A percentile compares a stretch with the other conserved stretches of the same genome.
Evolutionary conservation across 2,329 filamentous ascomycete genomes (phyloP).

Genomic region (Chrysoporthe puriensis): DNA sequence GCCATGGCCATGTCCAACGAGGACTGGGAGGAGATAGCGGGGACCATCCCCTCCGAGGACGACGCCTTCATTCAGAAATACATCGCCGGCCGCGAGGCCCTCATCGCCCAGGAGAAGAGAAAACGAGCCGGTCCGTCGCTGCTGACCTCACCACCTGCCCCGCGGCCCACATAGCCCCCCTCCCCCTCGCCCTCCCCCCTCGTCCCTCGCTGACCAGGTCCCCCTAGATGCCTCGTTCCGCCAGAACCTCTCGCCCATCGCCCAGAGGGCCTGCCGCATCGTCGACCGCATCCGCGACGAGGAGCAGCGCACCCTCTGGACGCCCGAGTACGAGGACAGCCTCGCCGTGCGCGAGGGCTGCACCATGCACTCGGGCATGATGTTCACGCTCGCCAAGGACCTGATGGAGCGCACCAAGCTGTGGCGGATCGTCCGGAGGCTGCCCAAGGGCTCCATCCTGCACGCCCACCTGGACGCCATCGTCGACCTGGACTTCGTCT

Average conservation of each 20-base stretch:
- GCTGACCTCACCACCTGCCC: background rate
- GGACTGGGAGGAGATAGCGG: slow-evolving; percentile 61
- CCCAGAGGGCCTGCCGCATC: slow-evolving; percentile 76
- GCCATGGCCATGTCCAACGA: slow-evolving; percentile 53
- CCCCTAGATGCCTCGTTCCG: slow-evolving; percentile 66
- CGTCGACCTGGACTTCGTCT: slow-evolving; percentile 82
- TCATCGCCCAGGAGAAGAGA: slow-evolving; percentile 81
- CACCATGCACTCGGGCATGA: slow-evolving; percentile 84
- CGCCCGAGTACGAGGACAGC: slow-evolving; percentile 69
- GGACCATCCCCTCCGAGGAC: slow-evolving; percentile 58
- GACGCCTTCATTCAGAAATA: slow-evolving; percentile 87
- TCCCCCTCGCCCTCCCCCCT: background rate
- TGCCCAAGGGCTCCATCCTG: slow-evolving; percentile 87
- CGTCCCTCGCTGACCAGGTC: background rate
- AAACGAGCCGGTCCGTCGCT: slow-evolving; percentile 64
- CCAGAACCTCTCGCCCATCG: slow-evolving; percentile 76
- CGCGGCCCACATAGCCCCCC: too few species aligned
- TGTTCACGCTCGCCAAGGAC: slow-evolving; percentile 86
- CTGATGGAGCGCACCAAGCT: slow-evolving; percentile 83
- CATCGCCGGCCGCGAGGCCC: slow-evolving; percentile 70
- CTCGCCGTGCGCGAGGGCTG: slow-evolving; percentile 65
- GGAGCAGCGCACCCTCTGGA: slow-evolving; percentile 80
- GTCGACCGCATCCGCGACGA: slow-evolving; percentile 78
- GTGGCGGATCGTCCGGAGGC: slow-evolving; percentile 80
- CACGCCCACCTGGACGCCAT: slow-evolving; percentile 92